Conservation (phyloP, 768 basidiomycete species). For the Leccinum rimulosum region DNA sequence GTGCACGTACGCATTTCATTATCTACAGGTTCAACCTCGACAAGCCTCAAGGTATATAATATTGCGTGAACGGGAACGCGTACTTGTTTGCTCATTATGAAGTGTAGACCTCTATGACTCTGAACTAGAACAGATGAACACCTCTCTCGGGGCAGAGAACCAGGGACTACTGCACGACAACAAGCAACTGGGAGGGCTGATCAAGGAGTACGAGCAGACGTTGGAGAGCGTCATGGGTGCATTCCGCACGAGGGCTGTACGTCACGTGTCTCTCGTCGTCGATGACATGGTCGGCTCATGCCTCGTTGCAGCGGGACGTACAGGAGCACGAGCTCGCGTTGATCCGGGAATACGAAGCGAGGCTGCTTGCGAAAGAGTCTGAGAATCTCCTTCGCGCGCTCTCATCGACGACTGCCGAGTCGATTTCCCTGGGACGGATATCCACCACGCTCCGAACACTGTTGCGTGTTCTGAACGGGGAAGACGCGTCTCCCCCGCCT, state of each 20-base stretch:
- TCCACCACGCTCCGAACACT: slow-evolving; percentile 68
- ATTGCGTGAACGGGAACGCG: neutral
- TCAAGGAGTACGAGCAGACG: slow-evolving; percentile 97
- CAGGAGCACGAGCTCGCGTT: slow-evolving; percentile 90
- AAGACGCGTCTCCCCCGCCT: slow-evolving; percentile 38
- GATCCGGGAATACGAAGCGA: slow-evolving; percentile 87
- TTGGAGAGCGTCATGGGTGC: slow-evolving; percentile 90
- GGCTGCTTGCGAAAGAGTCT: slow-evolving; percentile 74
- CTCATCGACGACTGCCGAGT: slow-evolving; percentile 59
- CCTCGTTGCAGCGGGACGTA: slow-evolving; percentile 68
- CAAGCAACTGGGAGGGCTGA: slow-evolving; percentile 85
- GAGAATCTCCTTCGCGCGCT: slow-evolving; percentile 59
- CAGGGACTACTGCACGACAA: slow-evolving; percentile 87
- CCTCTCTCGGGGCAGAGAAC: slow-evolving; percentile 77
- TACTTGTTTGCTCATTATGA: neutral
- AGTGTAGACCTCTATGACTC: slow-evolving; percentile 80
- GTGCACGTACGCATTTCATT: neutral
- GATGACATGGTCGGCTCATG: neutral
- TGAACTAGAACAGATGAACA: slow-evolving; percentile 88
- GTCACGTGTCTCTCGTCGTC: slow-evolving; percentile 31
- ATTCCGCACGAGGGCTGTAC: slow-evolving; percentile 87
- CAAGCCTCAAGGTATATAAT: slow-evolving; percentile 66
- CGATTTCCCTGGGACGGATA: slow-evolving; percentile 65
- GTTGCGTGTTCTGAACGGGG: slow-evolving; percentile 68
- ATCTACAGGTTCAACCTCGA: slow-evolving; percentile 75